Evolutionary conservation across 192 early-diverging fungal genomes (phyloP).

Genomic region (Pilobolus umbonatus): DNA sequence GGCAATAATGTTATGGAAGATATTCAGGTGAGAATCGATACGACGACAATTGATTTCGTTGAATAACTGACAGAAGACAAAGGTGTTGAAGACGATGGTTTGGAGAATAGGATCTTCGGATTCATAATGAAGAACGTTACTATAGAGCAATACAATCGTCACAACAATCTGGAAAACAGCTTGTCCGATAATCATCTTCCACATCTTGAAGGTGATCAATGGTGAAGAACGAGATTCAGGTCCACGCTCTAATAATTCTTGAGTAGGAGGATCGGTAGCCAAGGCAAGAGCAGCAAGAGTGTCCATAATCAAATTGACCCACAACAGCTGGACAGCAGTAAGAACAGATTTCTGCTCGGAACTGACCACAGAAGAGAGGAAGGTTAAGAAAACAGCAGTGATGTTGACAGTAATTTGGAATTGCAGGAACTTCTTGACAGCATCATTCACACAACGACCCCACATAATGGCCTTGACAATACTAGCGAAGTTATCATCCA

Average conservation of each 20-base stretch:
- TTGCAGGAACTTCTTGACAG: slow-evolving; percentile 97
- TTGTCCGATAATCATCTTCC: slow-evolving; percentile 94
- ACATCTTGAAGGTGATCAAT: slow-evolving; percentile 88
- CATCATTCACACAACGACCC: slow-evolving; percentile 94
- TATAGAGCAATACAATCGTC: slow-evolving; percentile 72
- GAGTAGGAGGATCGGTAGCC: slow-evolving; percentile 90
- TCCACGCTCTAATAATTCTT: slow-evolving; percentile 77
- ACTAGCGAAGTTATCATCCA: slow-evolving; percentile 98
- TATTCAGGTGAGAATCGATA: slow-evolving; percentile 75
- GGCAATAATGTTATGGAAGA: slow-evolving; percentile 72
- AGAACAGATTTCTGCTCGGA: slow-evolving; percentile 73
- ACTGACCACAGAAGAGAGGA: slow-evolving; percentile 68
- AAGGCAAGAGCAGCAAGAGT: slow-evolving; percentile 95
- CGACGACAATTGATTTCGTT: slow-evolving; percentile 87
- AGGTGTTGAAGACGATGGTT: slow-evolving; percentile 89
- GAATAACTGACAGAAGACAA: slow-evolving; percentile 87
- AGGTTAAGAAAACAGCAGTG: slow-evolving; percentile 76
- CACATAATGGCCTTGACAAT: slow-evolving; percentile 97
- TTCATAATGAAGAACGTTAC: slow-evolving; percentile 54
- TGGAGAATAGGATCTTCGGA: slow-evolving; percentile 38
- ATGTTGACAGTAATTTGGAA: slow-evolving; percentile 99
- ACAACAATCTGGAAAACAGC: slow-evolving; percentile 83
- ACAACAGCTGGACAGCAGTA: slow-evolving; percentile 93
- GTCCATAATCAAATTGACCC: slow-evolving; percentile 99
- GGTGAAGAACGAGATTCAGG: slow-evolving; percentile 80